These are phyloP conservation scores for Panaeolus papilionaceus DNA, from an alignment of 768 basidiomycete genomes.

Conservation along the genomic window DNA sequence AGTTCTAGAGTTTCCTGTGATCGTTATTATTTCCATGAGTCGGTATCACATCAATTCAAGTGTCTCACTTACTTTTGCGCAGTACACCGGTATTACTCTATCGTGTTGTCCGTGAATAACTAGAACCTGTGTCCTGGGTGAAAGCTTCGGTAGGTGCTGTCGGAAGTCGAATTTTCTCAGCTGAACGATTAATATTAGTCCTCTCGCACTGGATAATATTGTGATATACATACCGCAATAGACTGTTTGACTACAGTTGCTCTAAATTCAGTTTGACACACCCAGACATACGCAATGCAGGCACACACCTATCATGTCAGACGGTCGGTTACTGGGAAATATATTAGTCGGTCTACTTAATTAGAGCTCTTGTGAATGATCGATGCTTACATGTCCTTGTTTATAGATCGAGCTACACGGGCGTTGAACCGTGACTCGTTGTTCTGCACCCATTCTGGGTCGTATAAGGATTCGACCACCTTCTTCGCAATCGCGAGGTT, in stretches of 20 bases:
- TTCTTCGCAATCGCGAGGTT: conserved; percentile 30
- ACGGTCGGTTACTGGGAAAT: conserved; percentile 29
- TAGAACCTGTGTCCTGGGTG: conserved; percentile 39
- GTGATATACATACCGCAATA: conserved; percentile 30
- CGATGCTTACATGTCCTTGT: background rate
- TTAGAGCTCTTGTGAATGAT: background rate
- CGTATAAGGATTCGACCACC: conserved; percentile 32
- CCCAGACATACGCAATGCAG: background rate
- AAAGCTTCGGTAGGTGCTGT: conserved; percentile 33
- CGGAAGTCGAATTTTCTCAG: conserved; percentile 39
- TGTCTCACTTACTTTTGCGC: conserved; percentile 32
- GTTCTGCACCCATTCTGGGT: conserved; percentile 35
- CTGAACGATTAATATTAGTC: conserved; percentile 23
- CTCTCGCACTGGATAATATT: background rate
- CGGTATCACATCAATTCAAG: background rate
- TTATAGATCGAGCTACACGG: conserved; percentile 8
- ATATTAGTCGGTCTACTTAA: background rate
- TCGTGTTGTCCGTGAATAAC: conserved; percentile 49
- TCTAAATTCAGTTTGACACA: background rate
- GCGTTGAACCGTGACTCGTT: conserved; percentile 31
- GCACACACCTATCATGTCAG: conserved; percentile 34
- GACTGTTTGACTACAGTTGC: conserved; percentile 33
- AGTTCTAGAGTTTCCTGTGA: conserved; percentile 35
- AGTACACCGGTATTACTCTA: conserved; percentile 40
- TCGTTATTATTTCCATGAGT: background rate